Evolutionary conservation across 2,329 filamentous ascomycete species (phyloP).

Genomic region (Curvularia sp.): DNA sequence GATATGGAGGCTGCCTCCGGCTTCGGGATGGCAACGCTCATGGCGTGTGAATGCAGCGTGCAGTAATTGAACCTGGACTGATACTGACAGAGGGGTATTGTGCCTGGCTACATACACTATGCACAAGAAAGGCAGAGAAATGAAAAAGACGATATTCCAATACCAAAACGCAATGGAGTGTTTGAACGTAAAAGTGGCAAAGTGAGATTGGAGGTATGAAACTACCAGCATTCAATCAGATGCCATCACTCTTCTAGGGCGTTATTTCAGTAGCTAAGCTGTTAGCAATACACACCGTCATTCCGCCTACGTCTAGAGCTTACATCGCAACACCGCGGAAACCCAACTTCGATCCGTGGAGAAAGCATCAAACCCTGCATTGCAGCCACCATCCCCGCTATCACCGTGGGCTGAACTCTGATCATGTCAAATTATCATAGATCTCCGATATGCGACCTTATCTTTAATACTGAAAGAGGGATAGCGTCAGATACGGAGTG

Average conservation of each 20-base stretch:
- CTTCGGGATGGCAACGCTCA: slow-evolving; percentile 29
- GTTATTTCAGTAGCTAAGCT: slow-evolving; percentile 21
- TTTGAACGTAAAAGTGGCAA: background rate
- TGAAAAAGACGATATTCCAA: background rate
- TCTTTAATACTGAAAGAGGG: slow-evolving; percentile 37
- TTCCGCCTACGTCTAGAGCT: slow-evolving; percentile 18
- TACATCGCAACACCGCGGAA: slow-evolving; percentile 26
- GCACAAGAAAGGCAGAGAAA: background rate
- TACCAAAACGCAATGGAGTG: background rate
- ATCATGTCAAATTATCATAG: slow-evolving; percentile 17
- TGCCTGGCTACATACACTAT: background rate
- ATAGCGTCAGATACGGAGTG: slow-evolving; percentile 29
- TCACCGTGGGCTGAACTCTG: slow-evolving; percentile 8
- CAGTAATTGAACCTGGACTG: background rate
- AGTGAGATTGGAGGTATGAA: background rate
- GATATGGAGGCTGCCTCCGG: slow-evolving; percentile 25
- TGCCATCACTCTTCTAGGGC: slow-evolving; percentile 8
- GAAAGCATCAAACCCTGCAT: slow-evolving; percentile 27
- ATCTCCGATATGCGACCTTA: slow-evolving; percentile 45
- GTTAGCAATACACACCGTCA: slow-evolving; percentile 15
- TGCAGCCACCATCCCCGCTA: slow-evolving; percentile 27
- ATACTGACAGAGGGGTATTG: background rate
- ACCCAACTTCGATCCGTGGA: slow-evolving; percentile 30
- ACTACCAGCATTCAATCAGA: background rate
- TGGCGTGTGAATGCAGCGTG: slow-evolving; percentile 15